phyloP scores from a whole-genome alignment of 352 stramenopile genomes.

The Phytophthora pinifolia region DNA sequence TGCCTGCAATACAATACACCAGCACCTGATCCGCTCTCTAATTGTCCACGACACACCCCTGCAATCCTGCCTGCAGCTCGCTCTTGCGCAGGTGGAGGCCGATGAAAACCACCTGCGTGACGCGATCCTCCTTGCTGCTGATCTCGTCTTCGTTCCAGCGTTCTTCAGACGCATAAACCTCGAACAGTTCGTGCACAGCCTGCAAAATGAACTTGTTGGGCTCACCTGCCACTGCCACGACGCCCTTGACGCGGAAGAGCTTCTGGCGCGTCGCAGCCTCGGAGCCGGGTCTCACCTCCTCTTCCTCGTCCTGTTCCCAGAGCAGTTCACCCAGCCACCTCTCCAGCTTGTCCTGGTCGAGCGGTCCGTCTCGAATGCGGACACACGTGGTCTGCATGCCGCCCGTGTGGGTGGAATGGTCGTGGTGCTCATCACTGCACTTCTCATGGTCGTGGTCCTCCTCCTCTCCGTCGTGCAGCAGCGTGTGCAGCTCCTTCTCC shows the following conservation, averaged over 20 bases:
- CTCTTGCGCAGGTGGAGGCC: constrained; percentile 52
- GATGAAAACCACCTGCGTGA: constrained; percentile 75
- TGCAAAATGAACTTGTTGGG: constrained; percentile 76
- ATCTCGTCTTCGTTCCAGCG: constrained; percentile 34
- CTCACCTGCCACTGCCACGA: constrained; percentile 53
- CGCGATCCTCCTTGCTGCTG: constrained; percentile 2
- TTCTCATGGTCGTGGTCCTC: constrained; percentile 18
- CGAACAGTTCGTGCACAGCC: constrained; percentile 82
- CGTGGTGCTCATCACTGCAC: constrained; percentile 17
- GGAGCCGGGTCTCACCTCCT: constrained; percentile 6
- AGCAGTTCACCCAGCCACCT: constrained; percentile 69
- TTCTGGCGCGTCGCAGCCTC: constrained; percentile 30
- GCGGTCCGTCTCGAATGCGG: constrained; percentile 34
- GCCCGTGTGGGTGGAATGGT: constrained; percentile 44
- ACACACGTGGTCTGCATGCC: constrained; percentile 76
- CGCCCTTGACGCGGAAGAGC: constrained; percentile 78
- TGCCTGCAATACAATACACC: not conserved
- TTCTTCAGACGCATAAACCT: constrained; percentile 71
- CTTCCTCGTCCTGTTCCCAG: constrained; percentile 51
- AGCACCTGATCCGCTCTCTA: constrained; percentile 2
- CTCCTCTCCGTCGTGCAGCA: constrained; percentile 21
- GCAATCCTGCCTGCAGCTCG: constrained; percentile 37
- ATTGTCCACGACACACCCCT: constrained; percentile 33
- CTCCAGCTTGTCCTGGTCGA: constrained; percentile 64
- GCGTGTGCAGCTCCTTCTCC: constrained; percentile 38